Conservation (phyloP, 176 grass and related monocot genomes). For the Triticum turgidum region DNA sequence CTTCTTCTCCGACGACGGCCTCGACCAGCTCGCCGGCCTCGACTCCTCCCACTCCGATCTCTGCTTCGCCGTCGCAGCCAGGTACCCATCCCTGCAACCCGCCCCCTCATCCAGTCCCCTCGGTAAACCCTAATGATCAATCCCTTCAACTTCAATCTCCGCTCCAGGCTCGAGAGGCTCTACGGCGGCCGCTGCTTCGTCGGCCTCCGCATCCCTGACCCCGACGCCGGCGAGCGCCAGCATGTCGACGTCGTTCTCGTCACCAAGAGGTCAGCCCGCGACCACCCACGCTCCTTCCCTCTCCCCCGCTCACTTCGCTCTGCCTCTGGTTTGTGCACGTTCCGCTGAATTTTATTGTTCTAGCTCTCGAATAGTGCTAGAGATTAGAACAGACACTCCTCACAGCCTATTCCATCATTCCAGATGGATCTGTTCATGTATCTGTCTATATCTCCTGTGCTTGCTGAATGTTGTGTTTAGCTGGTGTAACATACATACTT, state of each 20-base stretch:
- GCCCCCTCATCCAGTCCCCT: neutral
- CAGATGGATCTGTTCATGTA: neutral
- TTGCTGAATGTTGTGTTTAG: neutral
- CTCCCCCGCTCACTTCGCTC: neutral
- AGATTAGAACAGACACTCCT: neutral
- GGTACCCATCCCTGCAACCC: neutral
- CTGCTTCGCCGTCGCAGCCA: slow-evolving; percentile 68
- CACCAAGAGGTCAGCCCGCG: slow-evolving; percentile 55
- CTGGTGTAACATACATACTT: neutral
- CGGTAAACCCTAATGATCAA: neutral
- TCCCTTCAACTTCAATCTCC: neutral
- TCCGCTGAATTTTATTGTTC: neutral
- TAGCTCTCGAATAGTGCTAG: neutral
- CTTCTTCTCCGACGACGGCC: slow-evolving; percentile 43
- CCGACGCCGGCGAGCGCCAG: slow-evolving; percentile 67
- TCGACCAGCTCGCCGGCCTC: slow-evolving; percentile 53
- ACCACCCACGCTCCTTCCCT: neutral
- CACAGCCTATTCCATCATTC: neutral
- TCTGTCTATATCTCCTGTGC: neutral
- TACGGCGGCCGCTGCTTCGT: slow-evolving; percentile 81
- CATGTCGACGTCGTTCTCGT: slow-evolving; percentile 82
- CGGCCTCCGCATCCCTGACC: slow-evolving; percentile 90
- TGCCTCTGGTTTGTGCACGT: neutral
- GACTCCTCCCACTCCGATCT: slow-evolving; percentile 77
- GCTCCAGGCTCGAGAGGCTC: slow-evolving; percentile 84